Evolutionary conservation across 257 asterid genomes (phyloP), one percentile per base, ranked within the genome.

Genomic region (Solanum pennellii): DNA sequence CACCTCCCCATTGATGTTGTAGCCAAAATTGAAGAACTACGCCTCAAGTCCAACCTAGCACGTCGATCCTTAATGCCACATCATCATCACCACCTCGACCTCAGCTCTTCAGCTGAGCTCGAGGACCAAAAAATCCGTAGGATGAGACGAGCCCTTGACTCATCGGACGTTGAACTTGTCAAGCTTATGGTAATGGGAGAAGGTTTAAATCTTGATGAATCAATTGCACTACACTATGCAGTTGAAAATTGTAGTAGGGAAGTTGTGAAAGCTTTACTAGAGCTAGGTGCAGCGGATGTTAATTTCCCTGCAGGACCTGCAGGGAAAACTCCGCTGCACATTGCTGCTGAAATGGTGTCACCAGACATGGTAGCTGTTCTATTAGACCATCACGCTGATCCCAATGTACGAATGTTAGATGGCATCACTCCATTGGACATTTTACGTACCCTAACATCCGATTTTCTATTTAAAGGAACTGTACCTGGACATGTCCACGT

Each of bases 181-280:
- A 96, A 96, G 91, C 99, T 96, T 2, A 96, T 96, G 99, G 99
- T 96, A 45, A 96, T 96, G 99, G 99, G 99, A 5, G 99, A 96
- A 89, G 99, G 99, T 29, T 93, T 96, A 7, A 96, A 96, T 75
- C 93, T 96, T 3, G 98, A 96, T 39, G 97, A 95, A 27, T 96
- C 98, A 4, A 87, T 96, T 56, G 98, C 99, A 9, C 71, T 96
- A 16, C 99, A 96, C 65, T 96, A 95, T 60, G 99, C 98, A 0
- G 99, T 96, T 0, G 99, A 94, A 62, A 96, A 88, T 60, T 96
- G 99, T 86, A 94, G 97, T 89, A 86, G 99, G 11, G 99, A 96
- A 83, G 99, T 96, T 0, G 98, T 95, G 12, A 96, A 96, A 75
- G 97, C 99, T 0, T 74, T 96, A 18, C 95, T 96, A 2, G 99